Conservation (phyloP, 2,329 filamentous ascomycete species). For the Orbilia quercus region DNA sequence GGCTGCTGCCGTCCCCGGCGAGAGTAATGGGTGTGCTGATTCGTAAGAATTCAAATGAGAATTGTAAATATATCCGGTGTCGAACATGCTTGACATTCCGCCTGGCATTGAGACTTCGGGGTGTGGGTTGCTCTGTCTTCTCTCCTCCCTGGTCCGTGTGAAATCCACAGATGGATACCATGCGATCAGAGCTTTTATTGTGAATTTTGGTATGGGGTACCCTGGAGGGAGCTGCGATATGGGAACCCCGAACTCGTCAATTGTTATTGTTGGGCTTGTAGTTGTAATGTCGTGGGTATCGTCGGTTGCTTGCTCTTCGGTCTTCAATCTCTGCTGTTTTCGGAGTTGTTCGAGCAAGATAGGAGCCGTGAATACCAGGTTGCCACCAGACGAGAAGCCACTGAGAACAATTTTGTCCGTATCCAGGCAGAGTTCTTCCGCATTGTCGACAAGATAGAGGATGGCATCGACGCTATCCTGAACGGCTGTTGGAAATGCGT, state of each 20-base stretch:
- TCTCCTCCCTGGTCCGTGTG: conserved; percentile 69
- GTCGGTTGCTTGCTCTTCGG: background rate
- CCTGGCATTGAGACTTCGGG: conserved; percentile 72
- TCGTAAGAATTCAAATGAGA: conserved; percentile 64
- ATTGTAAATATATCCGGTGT: conserved; percentile 72
- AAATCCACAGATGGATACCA: conserved; percentile 75
- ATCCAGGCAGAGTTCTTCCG: conserved; percentile 71
- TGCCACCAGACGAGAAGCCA: conserved; percentile 74
- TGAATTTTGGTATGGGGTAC: conserved; percentile 46
- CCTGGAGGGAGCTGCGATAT: conserved; percentile 33
- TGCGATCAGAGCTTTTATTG: conserved; percentile 69
- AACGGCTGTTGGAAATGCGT: conserved; percentile 73
- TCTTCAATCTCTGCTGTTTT: conserved; percentile 23
- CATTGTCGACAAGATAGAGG: conserved; percentile 70
- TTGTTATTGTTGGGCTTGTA: background rate
- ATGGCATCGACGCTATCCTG: conserved; percentile 75
- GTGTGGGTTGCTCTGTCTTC: conserved; percentile 67
- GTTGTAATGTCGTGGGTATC: background rate
- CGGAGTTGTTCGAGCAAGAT: conserved; percentile 59
- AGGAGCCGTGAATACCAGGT: conserved; percentile 63
- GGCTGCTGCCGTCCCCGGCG: conserved; percentile 70
- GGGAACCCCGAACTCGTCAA: conserved; percentile 50
- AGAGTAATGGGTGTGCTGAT: conserved; percentile 68
- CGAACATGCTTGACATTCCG: conserved; percentile 72
- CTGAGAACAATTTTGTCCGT: conserved; percentile 69